These are phyloP conservation scores for Silene conica DNA, from an alignment of 148 eudicot species.

Conservation along the genomic window DNA sequence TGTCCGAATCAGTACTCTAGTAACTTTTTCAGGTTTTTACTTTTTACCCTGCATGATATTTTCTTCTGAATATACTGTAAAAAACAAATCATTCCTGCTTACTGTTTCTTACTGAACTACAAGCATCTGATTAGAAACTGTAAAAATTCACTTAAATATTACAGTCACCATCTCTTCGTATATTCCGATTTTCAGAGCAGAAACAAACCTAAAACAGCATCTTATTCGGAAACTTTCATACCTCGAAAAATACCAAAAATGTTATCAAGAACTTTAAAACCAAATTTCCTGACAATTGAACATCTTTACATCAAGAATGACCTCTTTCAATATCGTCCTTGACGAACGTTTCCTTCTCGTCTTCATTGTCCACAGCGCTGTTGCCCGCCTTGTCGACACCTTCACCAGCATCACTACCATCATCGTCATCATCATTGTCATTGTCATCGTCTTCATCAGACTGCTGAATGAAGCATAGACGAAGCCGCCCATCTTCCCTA, in stretches of 20 bases:
- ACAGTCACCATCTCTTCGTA: not conserved
- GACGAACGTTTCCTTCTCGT: not conserved
- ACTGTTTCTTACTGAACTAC: not conserved
- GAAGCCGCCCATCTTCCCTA: conserved; percentile 72
- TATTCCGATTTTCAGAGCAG: not conserved
- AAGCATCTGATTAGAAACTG: conserved; percentile 5
- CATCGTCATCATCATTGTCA: conserved; percentile 32
- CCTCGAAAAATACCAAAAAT: conserved; percentile 8
- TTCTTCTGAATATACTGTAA: not conserved
- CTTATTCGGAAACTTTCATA: not conserved
- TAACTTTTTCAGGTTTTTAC: too few relatives aligned
- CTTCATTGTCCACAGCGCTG: not conserved
- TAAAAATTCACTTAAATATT: not conserved
- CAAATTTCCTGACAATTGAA: conserved; percentile 3
- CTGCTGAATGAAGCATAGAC: conserved; percentile 45
- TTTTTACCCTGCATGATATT: not conserved
- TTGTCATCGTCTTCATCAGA: conserved; percentile 32
- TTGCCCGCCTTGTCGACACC: conserved; percentile 10
- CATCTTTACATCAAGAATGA: conserved; percentile 16
- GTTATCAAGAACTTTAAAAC: not conserved
- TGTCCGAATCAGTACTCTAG: not conserved
- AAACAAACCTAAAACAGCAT: not conserved
- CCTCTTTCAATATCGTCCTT: conserved; percentile 17
- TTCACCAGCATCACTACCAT: conserved; percentile 1
- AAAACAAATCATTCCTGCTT: not conserved